Evolutionary conservation across 768 basidiomycete species (phyloP).

Genomic region (Cystobasidium tubakii): DNA sequence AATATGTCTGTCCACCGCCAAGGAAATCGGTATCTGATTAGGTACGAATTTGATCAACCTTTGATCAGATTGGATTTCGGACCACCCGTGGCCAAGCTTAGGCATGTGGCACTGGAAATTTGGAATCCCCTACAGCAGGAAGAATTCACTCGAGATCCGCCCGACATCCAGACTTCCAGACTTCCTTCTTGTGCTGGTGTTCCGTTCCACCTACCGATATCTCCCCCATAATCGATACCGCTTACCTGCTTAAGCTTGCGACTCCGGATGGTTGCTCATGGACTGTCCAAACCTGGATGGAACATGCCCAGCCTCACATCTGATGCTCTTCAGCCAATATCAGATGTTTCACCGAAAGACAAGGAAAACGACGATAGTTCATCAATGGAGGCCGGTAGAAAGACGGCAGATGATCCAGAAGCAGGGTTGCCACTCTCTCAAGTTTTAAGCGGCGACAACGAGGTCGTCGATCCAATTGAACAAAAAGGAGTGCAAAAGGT

Average conservation of each 20-base stretch:
- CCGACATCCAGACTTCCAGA: too few species aligned
- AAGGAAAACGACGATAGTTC: neutral
- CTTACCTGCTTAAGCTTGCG: too few species aligned
- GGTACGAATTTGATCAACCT: neutral
- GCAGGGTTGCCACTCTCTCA: neutral
- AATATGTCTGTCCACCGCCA: too few species aligned
- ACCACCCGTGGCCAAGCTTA: neutral
- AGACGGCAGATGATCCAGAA: neutral
- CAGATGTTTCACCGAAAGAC: neutral
- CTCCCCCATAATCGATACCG: too few species aligned
- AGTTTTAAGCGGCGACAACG: neutral
- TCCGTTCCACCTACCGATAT: too few species aligned
- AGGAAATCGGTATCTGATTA: neutral
- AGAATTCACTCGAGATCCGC: too few species aligned
- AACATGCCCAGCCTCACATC: neutral
- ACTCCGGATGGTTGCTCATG: neutral
- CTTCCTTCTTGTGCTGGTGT: too few species aligned
- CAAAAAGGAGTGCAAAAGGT: constrained; percentile 41
- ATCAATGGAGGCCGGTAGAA: neutral
- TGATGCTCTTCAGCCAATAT: neutral
- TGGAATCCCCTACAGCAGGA: neutral
- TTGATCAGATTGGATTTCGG: neutral
- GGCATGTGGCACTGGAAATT: neutral
- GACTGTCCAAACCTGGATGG: neutral
- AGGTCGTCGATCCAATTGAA: constrained; percentile 6